Base-by-base conservation (phyloP, 208 protist species). In the Polymyxa betae region DNA sequence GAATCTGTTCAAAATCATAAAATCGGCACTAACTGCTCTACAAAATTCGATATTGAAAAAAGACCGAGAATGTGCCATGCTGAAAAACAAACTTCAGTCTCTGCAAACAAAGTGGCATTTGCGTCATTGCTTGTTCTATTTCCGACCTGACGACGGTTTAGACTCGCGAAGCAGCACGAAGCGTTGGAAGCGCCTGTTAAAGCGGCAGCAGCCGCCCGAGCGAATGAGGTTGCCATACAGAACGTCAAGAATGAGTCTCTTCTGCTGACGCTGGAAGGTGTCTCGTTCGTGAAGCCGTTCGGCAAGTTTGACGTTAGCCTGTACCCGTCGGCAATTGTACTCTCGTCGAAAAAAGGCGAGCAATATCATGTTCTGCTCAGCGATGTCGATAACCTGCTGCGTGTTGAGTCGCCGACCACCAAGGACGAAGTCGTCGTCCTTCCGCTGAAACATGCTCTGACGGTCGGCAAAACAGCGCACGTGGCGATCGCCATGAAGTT, bases 381-480 rank as follows among this genome's bases (percentile, higher is more conserved):
- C 72, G 40, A 82, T 82, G 35, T 82, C 72, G 72, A 82, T 5
- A 82, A 43, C 72, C 16, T 82, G 35, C 5, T 82, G 16, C 16
- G 10, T 5, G 72, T 82, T 35, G 5, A 5, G 16, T 5, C 35
- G 16, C 72, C 72, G 72, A 82, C 72, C 10, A 40, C 72, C 10
- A 82, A 82, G 35, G 72, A 82, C n/a, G 72, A 82, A 43, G 72
- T 35, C 40, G n/a, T 82, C 40, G 40, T 43, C n/a, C 72, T 82
- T 5, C 72, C 72, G 10, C 72, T 82, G 72, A 5, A 20, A 20
- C 72, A 82, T 35, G 5, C 72, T 5, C 72, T 82, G n/a, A 82
- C 72, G 72, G n/a, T 82, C 40, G 72, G 72, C 72, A 82, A 82
- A 82, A 82, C 72, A n/a, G 35, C 16, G 5, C 72, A 82, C 72